These are phyloP conservation scores for Hypoxylon sp. DNA, from an alignment of 2,329 filamentous ascomycete species.

Conservation along the genomic window DNA sequence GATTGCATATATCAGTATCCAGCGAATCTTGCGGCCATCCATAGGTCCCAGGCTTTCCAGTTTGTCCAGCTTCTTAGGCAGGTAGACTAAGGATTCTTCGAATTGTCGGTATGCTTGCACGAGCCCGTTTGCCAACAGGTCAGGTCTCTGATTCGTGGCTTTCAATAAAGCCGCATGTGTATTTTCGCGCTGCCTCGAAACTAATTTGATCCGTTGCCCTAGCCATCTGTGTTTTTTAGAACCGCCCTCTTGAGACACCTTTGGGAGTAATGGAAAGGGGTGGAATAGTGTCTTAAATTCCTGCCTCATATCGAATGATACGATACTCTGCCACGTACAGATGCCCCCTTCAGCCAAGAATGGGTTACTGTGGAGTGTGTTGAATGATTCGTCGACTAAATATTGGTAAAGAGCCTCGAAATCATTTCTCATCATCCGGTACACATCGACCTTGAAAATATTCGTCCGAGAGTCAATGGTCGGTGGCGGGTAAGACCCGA, in stretches of 20 bases:
- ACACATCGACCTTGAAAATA: constrained; percentile 69
- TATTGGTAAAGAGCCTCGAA: constrained; percentile 78
- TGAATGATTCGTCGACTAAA: constrained; percentile 72
- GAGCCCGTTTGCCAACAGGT: constrained; percentile 63
- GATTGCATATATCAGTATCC: constrained; percentile 79
- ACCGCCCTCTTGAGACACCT: constrained; percentile 44
- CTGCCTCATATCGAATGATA: constrained; percentile 73
- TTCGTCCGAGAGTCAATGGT: constrained; percentile 55
- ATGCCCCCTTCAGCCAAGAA: constrained; percentile 72
- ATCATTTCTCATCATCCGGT: constrained; percentile 72
- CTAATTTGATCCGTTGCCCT: constrained; percentile 55
- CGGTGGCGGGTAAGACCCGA: constrained; percentile 78
- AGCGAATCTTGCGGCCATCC: constrained; percentile 81
- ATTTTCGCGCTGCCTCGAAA: constrained; percentile 61
- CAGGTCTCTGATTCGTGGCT: constrained; percentile 60
- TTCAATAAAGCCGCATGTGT: constrained; percentile 65
- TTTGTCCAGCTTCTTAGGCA: constrained; percentile 65
- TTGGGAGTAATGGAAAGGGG: constrained; percentile 75
- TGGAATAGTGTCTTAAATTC: constrained; percentile 70
- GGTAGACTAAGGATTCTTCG: constrained; percentile 68
- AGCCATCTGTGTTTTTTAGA: constrained; percentile 57
- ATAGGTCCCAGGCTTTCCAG: constrained; percentile 67
- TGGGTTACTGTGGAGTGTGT: constrained; percentile 61
- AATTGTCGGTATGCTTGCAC: constrained; percentile 77
- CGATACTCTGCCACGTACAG: constrained; percentile 75